Percentiles rank a stretch among this genome's conserved stretches.
Evolutionary conservation across 1,284 basidiomycete species (phyloP).

Genomic region (Naganishia cerealis): DNA sequence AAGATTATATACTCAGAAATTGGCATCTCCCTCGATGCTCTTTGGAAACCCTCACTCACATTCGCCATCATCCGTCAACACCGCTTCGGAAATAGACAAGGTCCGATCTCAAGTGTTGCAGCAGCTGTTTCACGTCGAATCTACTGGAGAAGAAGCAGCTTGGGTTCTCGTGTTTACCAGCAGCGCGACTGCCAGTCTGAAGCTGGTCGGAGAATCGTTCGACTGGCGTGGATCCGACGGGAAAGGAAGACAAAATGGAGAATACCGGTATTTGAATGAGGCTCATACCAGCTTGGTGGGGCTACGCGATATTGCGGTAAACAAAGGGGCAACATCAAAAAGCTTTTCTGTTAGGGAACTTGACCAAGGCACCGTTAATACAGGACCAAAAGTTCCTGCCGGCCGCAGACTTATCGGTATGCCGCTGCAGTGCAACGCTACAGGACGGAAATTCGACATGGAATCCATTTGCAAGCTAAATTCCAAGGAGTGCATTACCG

Average conservation of each 20-base stretch:
- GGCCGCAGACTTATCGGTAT: slow-evolving; percentile 64
- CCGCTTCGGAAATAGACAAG: slow-evolving; percentile 38
- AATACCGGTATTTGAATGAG: slow-evolving; percentile 67
- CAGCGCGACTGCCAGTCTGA: slow-evolving; percentile 74
- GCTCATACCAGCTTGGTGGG: slow-evolving; percentile 82
- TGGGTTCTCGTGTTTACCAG: slow-evolving; percentile 69
- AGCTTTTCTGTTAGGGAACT: slow-evolving; percentile 59
- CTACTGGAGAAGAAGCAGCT: slow-evolving; percentile 3
- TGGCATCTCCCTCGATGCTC: slow-evolving; percentile 37
- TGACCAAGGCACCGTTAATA: neutral
- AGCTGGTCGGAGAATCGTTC: slow-evolving; percentile 75
- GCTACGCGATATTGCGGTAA: slow-evolving; percentile 67
- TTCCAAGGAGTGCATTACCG: slow-evolving; percentile 63
- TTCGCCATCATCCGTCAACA: slow-evolving; percentile 40
- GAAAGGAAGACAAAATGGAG: slow-evolving; percentile 52
- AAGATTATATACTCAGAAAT: slow-evolving; percentile 32
- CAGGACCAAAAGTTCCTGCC: neutral
- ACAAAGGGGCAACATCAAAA: slow-evolving; percentile 60
- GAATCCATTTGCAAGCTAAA: slow-evolving; percentile 79
- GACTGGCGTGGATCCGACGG: slow-evolving; percentile 55
- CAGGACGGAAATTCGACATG: slow-evolving; percentile 56
- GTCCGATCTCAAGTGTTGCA: slow-evolving; percentile 40
- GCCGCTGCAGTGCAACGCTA: slow-evolving; percentile 61
- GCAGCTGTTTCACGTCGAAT: slow-evolving; percentile 39
- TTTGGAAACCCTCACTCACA: slow-evolving; percentile 48